Percentiles rank a stretch among this genome's conserved stretches.
These are phyloP conservation scores for Sanghuangporus baumii DNA, from an alignment of 1,284 basidiomycete species.

Conservation along the genomic window DNA sequence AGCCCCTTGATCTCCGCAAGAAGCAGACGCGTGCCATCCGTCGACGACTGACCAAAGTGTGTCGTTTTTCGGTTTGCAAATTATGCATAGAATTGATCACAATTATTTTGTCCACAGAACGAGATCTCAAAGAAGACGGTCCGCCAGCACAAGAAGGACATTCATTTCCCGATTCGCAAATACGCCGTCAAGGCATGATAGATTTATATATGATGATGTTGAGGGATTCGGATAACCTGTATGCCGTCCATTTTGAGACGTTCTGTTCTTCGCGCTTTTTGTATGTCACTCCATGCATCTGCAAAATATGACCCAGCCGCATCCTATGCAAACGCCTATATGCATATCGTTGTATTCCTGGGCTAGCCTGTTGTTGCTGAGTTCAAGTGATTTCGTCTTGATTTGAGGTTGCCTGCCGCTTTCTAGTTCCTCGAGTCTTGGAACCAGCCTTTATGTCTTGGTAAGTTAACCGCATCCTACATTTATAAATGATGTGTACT, in stretches of 20 bases:
- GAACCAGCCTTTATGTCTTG: not conserved
- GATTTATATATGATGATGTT: slow-evolving; percentile 11
- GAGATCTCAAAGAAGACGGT: slow-evolving; percentile 81
- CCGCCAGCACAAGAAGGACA: slow-evolving; percentile 89
- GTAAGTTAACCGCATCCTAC: not conserved
- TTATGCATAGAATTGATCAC: slow-evolving; percentile 13
- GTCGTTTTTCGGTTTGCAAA: slow-evolving; percentile 22
- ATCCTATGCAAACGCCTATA: slow-evolving; percentile 10
- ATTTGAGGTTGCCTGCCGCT: not conserved
- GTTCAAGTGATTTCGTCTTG: not conserved
- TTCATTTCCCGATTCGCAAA: slow-evolving; percentile 86
- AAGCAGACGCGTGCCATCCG: slow-evolving; percentile 99
- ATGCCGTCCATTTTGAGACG: not conserved
- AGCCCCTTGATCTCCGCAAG: slow-evolving; percentile 94
- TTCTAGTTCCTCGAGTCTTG: not conserved
- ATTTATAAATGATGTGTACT: slow-evolving; percentile 10
- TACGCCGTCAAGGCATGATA: slow-evolving; percentile 80
- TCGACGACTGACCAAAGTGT: slow-evolving; percentile 86
- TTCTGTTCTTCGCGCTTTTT: slow-evolving; percentile 10
- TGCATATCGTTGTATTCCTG: not conserved
- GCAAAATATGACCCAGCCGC: slow-evolving; percentile 10
- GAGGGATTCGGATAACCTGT: slow-evolving; percentile 17
- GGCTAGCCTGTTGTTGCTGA: not conserved
- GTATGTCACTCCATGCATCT: slow-evolving; percentile 16
- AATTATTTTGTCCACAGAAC: slow-evolving; percentile 43